Percentiles rank a stretch among this genome's conserved stretches.
Evolutionary conservation across 2,329 filamentous ascomycete species (phyloP).

Genomic region (Trichoderma arundinaceum): DNA sequence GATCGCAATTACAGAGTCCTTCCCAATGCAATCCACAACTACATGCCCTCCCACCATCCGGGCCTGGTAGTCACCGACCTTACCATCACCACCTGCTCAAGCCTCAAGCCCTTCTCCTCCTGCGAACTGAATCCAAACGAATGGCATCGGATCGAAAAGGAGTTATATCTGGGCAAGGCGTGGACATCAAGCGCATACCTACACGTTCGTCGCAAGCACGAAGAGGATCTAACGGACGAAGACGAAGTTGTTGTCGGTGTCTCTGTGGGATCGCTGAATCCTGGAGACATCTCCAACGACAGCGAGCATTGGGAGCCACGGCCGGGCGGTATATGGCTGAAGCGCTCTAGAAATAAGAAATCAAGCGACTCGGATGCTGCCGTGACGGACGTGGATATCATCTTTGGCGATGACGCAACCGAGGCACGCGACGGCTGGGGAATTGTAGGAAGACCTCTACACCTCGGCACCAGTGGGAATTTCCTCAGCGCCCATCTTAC

Average conservation of each 20-base stretch:
- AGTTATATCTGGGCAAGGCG: conserved; percentile 77
- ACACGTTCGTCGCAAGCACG: conserved; percentile 81
- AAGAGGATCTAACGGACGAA: conserved; percentile 75
- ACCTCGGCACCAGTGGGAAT: conserved; percentile 68
- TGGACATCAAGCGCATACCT: conserved; percentile 81
- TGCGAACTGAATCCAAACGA: conserved; percentile 73
- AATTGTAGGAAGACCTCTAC: conserved; percentile 73
- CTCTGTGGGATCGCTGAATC: conserved; percentile 74
- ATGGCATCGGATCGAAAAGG: conserved; percentile 89
- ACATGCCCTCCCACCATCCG: conserved; percentile 83
- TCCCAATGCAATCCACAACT: conserved; percentile 82
- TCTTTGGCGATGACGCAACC: conserved; percentile 89
- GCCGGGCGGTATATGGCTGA: conserved; percentile 80
- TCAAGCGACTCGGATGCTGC: conserved; percentile 76
- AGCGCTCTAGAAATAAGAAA: conserved; percentile 72
- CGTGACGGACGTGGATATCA: conserved; percentile 81
- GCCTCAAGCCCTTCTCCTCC: conserved; percentile 73
- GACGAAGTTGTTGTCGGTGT: conserved; percentile 84
- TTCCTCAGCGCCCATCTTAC: conserved; percentile 76
- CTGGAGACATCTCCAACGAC: conserved; percentile 54
- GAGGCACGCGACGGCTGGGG: conserved; percentile 88
- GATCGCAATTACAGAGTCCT: conserved; percentile 89
- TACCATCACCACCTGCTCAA: conserved; percentile 76
- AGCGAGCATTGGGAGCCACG: conserved; percentile 78
- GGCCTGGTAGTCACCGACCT: conserved; percentile 87